phyloP scores from a whole-genome alignment of 2,329 filamentous ascomycete genomes.

The Fusarium odoratissimum region DNA sequence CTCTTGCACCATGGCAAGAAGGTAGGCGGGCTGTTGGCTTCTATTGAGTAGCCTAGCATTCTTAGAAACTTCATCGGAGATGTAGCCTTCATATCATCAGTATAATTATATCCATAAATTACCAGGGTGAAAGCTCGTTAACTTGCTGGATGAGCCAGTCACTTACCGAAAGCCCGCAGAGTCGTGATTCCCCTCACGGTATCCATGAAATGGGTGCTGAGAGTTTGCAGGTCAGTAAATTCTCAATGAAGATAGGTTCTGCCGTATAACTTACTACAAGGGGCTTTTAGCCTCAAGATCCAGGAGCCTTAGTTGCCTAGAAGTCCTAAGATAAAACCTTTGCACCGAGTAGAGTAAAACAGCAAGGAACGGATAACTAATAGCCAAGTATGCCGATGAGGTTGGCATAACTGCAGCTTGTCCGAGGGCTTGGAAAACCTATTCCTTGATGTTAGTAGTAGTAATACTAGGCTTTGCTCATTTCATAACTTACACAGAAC shows the following conservation, averaged over 20 bases:
- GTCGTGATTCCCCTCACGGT: slow-evolving; percentile 66
- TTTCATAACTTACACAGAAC: background rate
- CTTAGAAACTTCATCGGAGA: slow-evolving; percentile 45
- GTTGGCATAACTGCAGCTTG: slow-evolving; percentile 58
- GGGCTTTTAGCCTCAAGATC: slow-evolving; percentile 72
- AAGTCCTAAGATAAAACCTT: slow-evolving; percentile 69
- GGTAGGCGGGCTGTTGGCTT: slow-evolving; percentile 68
- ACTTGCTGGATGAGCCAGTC: slow-evolving; percentile 25
- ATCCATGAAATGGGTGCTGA: slow-evolving; percentile 64
- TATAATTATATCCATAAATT: slow-evolving; percentile 1
- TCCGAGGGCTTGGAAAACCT: slow-evolving; percentile 1
- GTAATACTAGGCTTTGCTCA: fast-evolving
- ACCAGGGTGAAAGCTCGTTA: background rate
- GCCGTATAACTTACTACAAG: slow-evolving; percentile 35
- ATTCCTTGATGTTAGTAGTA: background rate
- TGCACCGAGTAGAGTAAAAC: slow-evolving; percentile 62
- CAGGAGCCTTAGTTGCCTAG: slow-evolving; percentile 68
- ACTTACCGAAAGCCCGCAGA: slow-evolving; percentile 67
- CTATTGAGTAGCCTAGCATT: slow-evolving; percentile 62
- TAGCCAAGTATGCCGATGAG: slow-evolving; percentile 57
- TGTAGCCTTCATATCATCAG: background rate
- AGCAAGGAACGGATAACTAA: slow-evolving; percentile 63
- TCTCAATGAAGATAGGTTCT: background rate
- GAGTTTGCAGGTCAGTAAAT: background rate
- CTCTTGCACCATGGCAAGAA: slow-evolving; percentile 67